Evolutionary conservation across 768 basidiomycete species (phyloP), one percentile per base, ranked within the genome.

Genomic region (Gautieria morchelliformis): DNA sequence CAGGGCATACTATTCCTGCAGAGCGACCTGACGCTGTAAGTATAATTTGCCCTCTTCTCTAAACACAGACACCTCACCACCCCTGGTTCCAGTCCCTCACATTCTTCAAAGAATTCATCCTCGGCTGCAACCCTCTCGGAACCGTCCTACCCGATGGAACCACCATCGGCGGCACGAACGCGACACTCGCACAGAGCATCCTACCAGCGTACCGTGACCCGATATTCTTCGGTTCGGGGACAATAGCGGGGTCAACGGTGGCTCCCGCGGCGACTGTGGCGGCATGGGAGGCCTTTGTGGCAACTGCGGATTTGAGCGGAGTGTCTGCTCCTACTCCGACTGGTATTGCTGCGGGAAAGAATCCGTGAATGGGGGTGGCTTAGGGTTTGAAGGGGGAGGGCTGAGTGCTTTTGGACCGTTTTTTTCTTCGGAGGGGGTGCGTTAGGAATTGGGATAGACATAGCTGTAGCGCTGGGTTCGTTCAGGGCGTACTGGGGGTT

Each of bases 191-290:
- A 6, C 71, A 67, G 32, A 73, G 76, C 47, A 65, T 78, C 53
- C 62, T 87, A 17, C 74, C 76, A 6, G 83, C 83, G 5, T 8
- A 15, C n/a, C 74, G 74, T 33, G 72, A 76, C 30, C 82, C 74
- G 10, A 53, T 58, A n/a, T 58, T 41, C 45, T 52, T 32, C 51
- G 58, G 61, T 15, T 55, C 53, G 32, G 71, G 71, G 0, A 72
- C 75, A 14, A 77, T 76, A 10, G 71, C 69, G 41, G 81, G 78
- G n/a, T 44, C 66, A 44, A 59, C 58, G 33, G 39, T 61, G 42
- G 69, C 60, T 52, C 68, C 70, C 15, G 57, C 60, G 17, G 69
- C 66, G 40, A 71, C 70, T 5, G 52, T 71, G 49, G 67, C 66
- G 6, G 67, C 67, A 32, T 72, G 69, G 70, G 56, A 63, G 44